A percentile compares a stretch with the other conserved stretches of the same genome.
Conservation (phyloP, 768 basidiomycete species). For the Boletus tylopilopsis region DNA sequence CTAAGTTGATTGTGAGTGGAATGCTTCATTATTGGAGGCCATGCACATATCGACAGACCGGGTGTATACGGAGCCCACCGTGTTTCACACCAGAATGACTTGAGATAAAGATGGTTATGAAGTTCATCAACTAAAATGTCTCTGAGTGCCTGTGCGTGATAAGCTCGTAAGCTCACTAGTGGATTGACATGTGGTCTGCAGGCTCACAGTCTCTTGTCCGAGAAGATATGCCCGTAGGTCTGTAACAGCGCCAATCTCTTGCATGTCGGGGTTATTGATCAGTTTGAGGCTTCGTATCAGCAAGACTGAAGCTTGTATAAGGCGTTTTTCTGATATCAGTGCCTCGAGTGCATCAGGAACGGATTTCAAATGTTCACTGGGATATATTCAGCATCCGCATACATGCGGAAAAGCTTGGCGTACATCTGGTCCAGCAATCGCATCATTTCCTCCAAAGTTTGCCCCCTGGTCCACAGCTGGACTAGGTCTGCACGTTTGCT, state of each 20-base stretch:
- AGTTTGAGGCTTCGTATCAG: constrained; percentile 85
- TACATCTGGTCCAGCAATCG: constrained; percentile 93
- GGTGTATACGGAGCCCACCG: constrained; percentile 85
- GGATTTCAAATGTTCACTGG: constrained; percentile 82
- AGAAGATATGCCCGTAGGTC: constrained; percentile 83
- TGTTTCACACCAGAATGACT: constrained; percentile 92
- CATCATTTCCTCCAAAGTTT: constrained; percentile 94
- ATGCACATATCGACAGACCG: constrained; percentile 73
- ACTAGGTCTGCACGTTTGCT: constrained; percentile 85
- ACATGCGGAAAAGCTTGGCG: constrained; percentile 25
- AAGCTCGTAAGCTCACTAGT: constrained; percentile 10
- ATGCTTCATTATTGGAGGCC: neutral
- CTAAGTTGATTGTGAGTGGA: constrained; percentile 35
- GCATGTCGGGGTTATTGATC: constrained; percentile 89
- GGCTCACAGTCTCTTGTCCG: constrained; percentile 80
- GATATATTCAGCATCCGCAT: constrained; percentile 15
- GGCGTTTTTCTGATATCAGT: constrained; percentile 92
- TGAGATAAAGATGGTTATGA: constrained; percentile 95
- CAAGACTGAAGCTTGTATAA: constrained; percentile 83
- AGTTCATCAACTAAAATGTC: constrained; percentile 95
- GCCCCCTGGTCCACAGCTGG: constrained; percentile 84
- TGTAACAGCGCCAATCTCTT: constrained; percentile 90
- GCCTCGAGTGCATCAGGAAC: constrained; percentile 91
- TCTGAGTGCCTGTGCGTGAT: constrained; percentile 62
- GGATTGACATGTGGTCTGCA: neutral